These are phyloP conservation scores for Trametes versicolor DNA, from an alignment of 1,284 basidiomycete genomes.

Conservation along the genomic window DNA sequence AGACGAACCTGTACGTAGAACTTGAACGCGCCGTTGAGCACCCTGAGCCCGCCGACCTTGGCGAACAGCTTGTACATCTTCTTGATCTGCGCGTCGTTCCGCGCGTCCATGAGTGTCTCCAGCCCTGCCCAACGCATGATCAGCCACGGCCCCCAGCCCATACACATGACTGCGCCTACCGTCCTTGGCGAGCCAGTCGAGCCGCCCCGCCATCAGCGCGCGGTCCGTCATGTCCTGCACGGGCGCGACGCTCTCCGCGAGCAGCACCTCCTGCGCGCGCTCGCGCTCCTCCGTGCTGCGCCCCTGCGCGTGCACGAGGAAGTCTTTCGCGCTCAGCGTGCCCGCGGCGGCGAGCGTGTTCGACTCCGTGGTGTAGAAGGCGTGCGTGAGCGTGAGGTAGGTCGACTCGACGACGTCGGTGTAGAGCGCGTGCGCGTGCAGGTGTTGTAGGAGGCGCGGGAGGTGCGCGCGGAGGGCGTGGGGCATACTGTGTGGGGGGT, in stretches of 20 bases:
- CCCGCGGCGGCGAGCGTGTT: constrained; percentile 47
- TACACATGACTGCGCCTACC: constrained; percentile 52
- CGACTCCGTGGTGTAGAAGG: constrained; percentile 66
- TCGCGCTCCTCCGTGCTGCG: constrained; percentile 65
- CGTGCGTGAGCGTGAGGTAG: constrained; percentile 58
- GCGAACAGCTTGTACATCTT: constrained; percentile 72
- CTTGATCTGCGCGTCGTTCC: constrained; percentile 59
- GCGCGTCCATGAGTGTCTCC: constrained; percentile 62
- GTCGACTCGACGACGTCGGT: constrained; percentile 59
- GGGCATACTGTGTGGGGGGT: constrained; percentile 33
- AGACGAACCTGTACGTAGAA: constrained; percentile 59
- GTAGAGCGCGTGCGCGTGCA: constrained; percentile 66
- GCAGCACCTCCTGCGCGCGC: constrained; percentile 61
- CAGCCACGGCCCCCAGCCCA: not conserved
- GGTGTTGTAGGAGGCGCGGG: constrained; percentile 58
- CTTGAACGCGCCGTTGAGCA: constrained; percentile 73
- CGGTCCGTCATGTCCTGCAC: constrained; percentile 62
- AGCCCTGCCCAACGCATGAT: constrained; percentile 55
- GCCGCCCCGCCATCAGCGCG: constrained; percentile 59
- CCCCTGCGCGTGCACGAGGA: constrained; percentile 59
- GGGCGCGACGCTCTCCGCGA: constrained; percentile 57
- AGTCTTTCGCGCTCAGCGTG: constrained; percentile 58
- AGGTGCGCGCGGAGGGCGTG: constrained; percentile 52
- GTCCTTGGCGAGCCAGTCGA: constrained; percentile 65
- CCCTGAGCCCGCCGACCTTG: constrained; percentile 64